These are phyloP conservation scores for Trichoderma koningiopsis DNA, from an alignment of 2,329 filamentous ascomycete genomes.

Conservation along the genomic window DNA sequence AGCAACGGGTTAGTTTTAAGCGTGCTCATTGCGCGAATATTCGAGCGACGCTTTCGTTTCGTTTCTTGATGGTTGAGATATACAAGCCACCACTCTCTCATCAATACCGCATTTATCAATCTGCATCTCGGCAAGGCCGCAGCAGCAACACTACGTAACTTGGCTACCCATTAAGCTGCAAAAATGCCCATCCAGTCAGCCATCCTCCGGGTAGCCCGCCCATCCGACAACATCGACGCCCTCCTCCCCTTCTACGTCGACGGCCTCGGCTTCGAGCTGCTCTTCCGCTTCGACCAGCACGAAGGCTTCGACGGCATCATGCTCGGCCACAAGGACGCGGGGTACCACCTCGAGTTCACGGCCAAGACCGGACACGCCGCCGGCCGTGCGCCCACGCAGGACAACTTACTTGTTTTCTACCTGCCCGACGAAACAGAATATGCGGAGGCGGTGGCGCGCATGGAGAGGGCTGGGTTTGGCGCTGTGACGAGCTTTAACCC, in stretches of 20 bases:
- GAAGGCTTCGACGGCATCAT: conserved; percentile 46
- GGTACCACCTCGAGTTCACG: conserved; percentile 50
- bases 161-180: background rate
- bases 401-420: conserved; percentile 50
- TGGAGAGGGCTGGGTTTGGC: conserved; percentile 40
- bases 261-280: conserved; percentile 43
- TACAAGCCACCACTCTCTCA: background rate
- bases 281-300: conserved; percentile 41
- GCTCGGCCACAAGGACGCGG: conserved; percentile 42
- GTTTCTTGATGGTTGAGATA: background rate
- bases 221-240: conserved; percentile 42
- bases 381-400: conserved; percentile 44
- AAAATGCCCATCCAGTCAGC: conserved; percentile 30
- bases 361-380: conserved; percentile 38
- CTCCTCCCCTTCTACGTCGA: conserved; percentile 47
- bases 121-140: background rate
- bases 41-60: too few species aligned
- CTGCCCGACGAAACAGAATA: conserved; percentile 39
- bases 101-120: background rate
- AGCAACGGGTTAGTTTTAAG: background rate
- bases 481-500: conserved; percentile 45
- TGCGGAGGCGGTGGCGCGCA: conserved; percentile 36
- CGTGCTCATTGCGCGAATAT: background rate
- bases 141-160: background rate
- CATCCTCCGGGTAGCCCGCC: conserved; percentile 46